These are phyloP conservation scores for Anthracocystis walkeri DNA, from an alignment of 1,284 basidiomycete species.

Conservation along the genomic window DNA sequence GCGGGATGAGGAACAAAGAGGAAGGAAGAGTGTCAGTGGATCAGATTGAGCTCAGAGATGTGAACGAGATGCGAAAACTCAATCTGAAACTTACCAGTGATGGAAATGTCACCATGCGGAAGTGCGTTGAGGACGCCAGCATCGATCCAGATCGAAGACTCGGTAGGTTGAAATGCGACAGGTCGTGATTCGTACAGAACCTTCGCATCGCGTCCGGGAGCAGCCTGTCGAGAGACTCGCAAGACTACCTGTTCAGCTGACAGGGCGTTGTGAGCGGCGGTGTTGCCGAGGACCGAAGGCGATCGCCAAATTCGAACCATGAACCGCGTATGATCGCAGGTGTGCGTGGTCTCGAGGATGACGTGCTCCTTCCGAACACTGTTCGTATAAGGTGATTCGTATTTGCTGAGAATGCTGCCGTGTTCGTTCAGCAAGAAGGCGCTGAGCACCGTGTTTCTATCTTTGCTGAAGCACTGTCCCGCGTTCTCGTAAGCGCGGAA, in stretches of 20 bases:
- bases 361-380: slow-evolving; percentile 5
- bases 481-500: slow-evolving; percentile 17
- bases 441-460: neutral
- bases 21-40: neutral
- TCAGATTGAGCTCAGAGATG: neutral
- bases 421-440: slow-evolving; percentile 24
- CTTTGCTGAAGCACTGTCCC: neutral
- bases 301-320: slow-evolving; percentile 14
- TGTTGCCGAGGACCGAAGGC: neutral
- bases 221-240: neutral
- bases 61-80: no score
- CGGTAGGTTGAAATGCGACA: neutral
- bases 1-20: neutral
- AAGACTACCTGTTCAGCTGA: slow-evolving; percentile 5
- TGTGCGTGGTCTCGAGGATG: slow-evolving; percentile 3
- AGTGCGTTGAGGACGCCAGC: slow-evolving; percentile 5
- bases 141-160: slow-evolving; percentile 17
- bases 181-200: slow-evolving; percentile 4
- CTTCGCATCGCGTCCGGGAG: neutral
- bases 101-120: slow-evolving; percentile 8
- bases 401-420: neutral
- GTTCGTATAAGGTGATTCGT: neutral
- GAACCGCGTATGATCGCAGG: neutral
- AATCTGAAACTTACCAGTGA: slow-evolving; percentile 3
- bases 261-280: neutral